Percentiles rank a stretch among this genome's conserved stretches.
Conservation (phyloP, 805 yeast species). For the Cyberlindnera suaveolens region DNA sequence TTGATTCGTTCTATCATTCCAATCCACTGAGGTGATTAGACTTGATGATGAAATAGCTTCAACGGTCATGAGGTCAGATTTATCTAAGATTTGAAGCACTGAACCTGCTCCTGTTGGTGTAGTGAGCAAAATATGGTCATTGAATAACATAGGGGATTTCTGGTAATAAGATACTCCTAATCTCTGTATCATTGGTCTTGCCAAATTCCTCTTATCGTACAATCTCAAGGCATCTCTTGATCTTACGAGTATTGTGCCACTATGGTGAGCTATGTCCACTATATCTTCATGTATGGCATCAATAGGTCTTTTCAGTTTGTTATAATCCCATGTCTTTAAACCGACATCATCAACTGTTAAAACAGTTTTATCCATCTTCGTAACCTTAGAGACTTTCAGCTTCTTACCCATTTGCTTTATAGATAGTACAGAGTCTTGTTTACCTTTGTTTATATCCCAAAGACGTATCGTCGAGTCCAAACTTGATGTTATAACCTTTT, state of each 20-base stretch:
- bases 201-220: conserved; percentile 18
- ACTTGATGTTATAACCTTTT: conserved; percentile 15
- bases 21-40: conserved; percentile 15
- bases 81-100: conserved; percentile 13
- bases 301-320: conserved; percentile 8
- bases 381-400: conserved; percentile 7
- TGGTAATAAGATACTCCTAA: conserved; percentile 5
- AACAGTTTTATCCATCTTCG: conserved; percentile 2
- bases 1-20: conserved; percentile 19
- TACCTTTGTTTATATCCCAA: conserved; percentile 17
- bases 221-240: conserved; percentile 6
- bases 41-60: conserved; percentile 1
- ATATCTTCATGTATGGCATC: background rate
- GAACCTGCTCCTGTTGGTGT: conserved; percentile 1
- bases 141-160: conserved; percentile 1
- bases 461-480: conserved; percentile 24
- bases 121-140: background rate
- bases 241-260: background rate
- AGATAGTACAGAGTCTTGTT: conserved; percentile 13
- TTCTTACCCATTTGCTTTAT: conserved; percentile 13
- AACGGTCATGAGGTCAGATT: conserved; percentile 16
- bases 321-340: conserved; percentile 13
- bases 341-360: conserved; percentile 8
- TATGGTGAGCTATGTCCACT: background rate
- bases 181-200: conserved; percentile 14